Percentiles rank a stretch among this genome's conserved stretches.
Evolutionary conservation across 1,284 basidiomycete genomes (phyloP).

Genomic region (Phenoliferia sp.): DNA sequence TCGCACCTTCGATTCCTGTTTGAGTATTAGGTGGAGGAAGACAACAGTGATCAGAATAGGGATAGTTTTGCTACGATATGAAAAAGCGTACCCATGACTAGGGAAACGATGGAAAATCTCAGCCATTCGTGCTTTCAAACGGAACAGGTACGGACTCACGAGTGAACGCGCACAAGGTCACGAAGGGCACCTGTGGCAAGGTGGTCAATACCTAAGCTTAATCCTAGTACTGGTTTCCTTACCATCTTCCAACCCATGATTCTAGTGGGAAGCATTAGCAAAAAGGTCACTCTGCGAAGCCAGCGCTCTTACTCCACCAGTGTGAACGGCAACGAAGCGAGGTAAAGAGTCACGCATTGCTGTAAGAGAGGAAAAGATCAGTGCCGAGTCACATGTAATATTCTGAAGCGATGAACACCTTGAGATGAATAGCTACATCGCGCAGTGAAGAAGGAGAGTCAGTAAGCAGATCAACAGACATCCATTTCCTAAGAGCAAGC

Average conservation of each 20-base stretch:
- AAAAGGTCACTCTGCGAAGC: too few relatives aligned
- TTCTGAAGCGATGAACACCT: too few relatives aligned
- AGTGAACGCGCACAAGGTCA: conserved; percentile 18
- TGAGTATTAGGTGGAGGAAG: too few relatives aligned
- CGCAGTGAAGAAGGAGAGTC: conserved; percentile 32
- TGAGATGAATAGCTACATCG: neutral
- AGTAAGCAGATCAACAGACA: neutral
- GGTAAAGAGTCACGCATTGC: conserved; percentile 10
- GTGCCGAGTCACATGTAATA: too few relatives aligned
- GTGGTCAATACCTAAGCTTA: neutral
- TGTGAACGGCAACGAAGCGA: conserved; percentile 23
- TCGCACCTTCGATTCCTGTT: conserved; percentile 36
- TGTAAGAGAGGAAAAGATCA: too few relatives aligned
- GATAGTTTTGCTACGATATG: too few relatives aligned
- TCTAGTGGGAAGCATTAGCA: too few relatives aligned
- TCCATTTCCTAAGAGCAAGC: neutral
- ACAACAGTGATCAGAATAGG: too few relatives aligned
- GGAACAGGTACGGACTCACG: too few relatives aligned
- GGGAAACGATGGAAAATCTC: too few relatives aligned
- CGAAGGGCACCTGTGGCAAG: conserved; percentile 16
- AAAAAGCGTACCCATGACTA: too few relatives aligned
- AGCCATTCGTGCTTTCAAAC: too few relatives aligned
- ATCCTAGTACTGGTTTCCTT: neutral
- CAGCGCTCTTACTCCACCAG: conserved; percentile 15
- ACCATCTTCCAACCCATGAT: conserved; percentile 29